Base-by-base conservation (phyloP, 2,329 filamentous ascomycete species). In the Acephala macrosclerotiorum region DNA sequence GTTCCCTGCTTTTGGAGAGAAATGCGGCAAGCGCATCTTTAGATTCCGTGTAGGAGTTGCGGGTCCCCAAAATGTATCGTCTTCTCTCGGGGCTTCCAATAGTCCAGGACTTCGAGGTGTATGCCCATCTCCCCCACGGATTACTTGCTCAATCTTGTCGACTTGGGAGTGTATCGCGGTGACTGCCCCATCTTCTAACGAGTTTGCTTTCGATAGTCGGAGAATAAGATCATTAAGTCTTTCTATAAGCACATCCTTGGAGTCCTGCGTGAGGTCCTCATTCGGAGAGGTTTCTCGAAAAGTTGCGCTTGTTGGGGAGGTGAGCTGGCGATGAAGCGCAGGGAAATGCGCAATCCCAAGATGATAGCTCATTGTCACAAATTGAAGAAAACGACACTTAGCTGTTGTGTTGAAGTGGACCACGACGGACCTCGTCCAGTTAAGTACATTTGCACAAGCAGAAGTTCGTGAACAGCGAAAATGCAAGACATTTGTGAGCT, bases 81-180 rank as follows among this genome's bases (percentile, higher is more conserved):
- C 61, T 55, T 62, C 64, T 61, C 35, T 64, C 53, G 45, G 69
- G 67, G 38, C 29, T 45, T 20, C 47, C 29, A 6, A 60, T 29
- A 35, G 35, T 64, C 22, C 38, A 59, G 22, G 51, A 26, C 38
- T 38, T 38, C 60, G 25, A 40, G 16, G 20, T 38, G 20, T 25
- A 6, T 35, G 25, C 7, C 29, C 35, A 25, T 57, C 55, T 42
- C 59, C 35, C 20, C 63, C 35, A 5, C 60, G 66, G 47, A 75
- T 57, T 7, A 75, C 45, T n/a, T 58, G 35, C 60, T 81, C 80
- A 35, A 81, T 77, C 49, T 72, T 75, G 51, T 80, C 77, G 26
- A 81, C 75, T 58, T 79, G 75, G 20, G 72, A 70, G 51, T 79
- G 75, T 12, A 80, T 72, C 16, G 72, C 69, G 14, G 70, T 72